Conservation (phyloP, 2,329 filamentous ascomycete species). For the Fusarium guadeloupense region DNA sequence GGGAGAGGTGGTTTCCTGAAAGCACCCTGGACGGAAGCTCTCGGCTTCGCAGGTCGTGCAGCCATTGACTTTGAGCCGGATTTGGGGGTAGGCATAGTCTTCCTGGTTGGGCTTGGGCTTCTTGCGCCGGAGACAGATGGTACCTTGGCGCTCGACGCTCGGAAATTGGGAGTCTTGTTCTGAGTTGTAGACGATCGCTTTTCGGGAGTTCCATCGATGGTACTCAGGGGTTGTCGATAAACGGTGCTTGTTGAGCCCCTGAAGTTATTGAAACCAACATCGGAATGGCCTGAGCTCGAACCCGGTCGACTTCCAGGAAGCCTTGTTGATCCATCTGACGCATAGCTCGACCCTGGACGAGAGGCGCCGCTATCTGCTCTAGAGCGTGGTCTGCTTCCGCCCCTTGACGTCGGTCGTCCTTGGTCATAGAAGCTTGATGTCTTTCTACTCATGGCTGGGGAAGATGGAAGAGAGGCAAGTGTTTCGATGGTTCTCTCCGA, state of each 20-base stretch:
- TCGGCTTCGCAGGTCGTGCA: conserved; percentile 57
- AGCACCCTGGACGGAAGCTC: conserved; percentile 62
- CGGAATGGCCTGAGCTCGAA: conserved; percentile 62
- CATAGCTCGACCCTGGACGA: conserved; percentile 68
- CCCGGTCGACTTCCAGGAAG: conserved; percentile 63
- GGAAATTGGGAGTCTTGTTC: conserved; percentile 39
- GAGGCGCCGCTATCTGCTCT: conserved; percentile 57
- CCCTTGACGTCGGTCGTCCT: conserved; percentile 63
- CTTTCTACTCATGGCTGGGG: conserved; percentile 73
- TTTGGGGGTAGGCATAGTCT: conserved; percentile 46
- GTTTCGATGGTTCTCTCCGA: conserved; percentile 89
- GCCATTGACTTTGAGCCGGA: conserved; percentile 59
- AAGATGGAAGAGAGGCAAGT: conserved; percentile 78
- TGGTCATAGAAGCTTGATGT: conserved; percentile 77
- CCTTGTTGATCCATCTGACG: conserved; percentile 65
- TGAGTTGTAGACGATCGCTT: conserved; percentile 37
- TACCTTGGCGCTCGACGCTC: conserved; percentile 41
- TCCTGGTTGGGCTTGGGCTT: conserved; percentile 54
- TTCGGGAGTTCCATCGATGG: conserved; percentile 57
- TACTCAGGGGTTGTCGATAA: conserved; percentile 55
- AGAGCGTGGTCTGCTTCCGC: conserved; percentile 58
- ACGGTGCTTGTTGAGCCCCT: conserved; percentile 54
- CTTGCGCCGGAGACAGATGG: conserved; percentile 40
- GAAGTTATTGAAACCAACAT: conserved; percentile 44
- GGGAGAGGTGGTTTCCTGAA: conserved; percentile 65